Evolutionary conservation across 305 asterid genomes (phyloP).

Genomic region (Galium porrigens): DNA sequence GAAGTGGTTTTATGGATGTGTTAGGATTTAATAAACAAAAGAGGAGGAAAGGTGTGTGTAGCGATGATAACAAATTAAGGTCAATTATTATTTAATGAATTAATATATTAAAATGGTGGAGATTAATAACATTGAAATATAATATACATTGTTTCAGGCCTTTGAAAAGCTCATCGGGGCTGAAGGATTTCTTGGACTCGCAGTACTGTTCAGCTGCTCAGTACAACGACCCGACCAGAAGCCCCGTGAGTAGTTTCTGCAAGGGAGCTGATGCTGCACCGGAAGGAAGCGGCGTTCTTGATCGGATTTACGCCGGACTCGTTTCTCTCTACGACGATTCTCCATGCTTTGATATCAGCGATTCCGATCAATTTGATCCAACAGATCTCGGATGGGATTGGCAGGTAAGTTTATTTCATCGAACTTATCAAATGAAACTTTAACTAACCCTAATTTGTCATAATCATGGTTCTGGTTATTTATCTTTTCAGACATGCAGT

Average conservation of each 20-base stretch:
- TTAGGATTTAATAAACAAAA: too few species aligned
- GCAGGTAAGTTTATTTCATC: constrained; percentile 37
- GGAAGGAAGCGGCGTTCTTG: constrained; percentile 14
- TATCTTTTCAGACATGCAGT: constrained; percentile 10
- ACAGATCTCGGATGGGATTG: constrained; percentile 45
- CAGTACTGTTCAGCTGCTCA: constrained; percentile 20
- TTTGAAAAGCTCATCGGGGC: constrained; percentile 25
- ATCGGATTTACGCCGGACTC: constrained; percentile 37
- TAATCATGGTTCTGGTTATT: too few species aligned
- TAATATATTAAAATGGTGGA: too few species aligned
- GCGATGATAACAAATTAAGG: too few species aligned
- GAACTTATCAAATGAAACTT: too few species aligned
- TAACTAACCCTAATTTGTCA: too few species aligned
- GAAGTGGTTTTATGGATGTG: too few species aligned
- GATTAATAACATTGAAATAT: too few species aligned
- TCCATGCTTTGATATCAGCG: constrained; percentile 20
- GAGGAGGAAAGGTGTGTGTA: too few species aligned
- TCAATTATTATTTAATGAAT: too few species aligned
- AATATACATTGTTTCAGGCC: constrained; percentile 24
- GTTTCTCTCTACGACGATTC: constrained; percentile 23
- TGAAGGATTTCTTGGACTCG: constrained; percentile 25
- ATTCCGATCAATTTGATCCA: constrained; percentile 11
- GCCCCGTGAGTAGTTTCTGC: constrained; percentile 26
- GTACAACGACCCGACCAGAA: constrained; percentile 3
- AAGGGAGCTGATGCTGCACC: constrained; percentile 22